Conservation (phyloP, 176 grass and related monocot genomes). For the Rhynchospora tenuis region DNA sequence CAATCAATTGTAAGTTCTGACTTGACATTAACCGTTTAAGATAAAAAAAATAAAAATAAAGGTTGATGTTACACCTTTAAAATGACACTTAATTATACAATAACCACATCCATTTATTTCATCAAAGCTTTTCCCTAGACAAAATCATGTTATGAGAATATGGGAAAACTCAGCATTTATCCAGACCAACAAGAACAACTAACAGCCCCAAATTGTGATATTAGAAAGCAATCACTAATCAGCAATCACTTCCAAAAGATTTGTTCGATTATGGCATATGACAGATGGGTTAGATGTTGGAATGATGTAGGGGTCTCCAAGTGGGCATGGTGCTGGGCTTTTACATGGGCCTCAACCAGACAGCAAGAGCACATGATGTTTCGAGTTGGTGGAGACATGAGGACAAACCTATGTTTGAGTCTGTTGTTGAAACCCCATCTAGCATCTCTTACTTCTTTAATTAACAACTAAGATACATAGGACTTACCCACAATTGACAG, state of each 20-base stretch:
- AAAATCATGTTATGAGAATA: neutral
- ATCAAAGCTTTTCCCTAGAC: neutral
- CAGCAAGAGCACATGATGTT: neutral
- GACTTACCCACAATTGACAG: neutral
- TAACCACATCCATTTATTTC: neutral
- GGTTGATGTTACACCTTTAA: neutral
- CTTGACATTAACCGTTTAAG: neutral
- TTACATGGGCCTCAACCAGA: neutral
- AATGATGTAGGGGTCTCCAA: neutral
- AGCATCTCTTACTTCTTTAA: neutral
- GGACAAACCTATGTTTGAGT: neutral
- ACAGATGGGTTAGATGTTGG: neutral
- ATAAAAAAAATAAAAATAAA: neutral
- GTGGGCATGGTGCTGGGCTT: neutral
- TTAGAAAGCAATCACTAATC: neutral
- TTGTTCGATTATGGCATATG: conserved; percentile 9
- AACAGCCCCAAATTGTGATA: conserved; percentile 1
- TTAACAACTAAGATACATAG: neutral
- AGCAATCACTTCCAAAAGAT: conserved; percentile 10
- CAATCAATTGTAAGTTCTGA: neutral
- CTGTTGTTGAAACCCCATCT: neutral
- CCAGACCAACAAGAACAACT: neutral
- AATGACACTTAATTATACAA: conserved; percentile 1
- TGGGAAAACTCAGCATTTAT: conserved; percentile 1
- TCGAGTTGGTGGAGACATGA: neutral